phyloP scores from a whole-genome alignment of 2,329 filamentous ascomycete genomes.

The Emydomyces testavorans region DNA sequence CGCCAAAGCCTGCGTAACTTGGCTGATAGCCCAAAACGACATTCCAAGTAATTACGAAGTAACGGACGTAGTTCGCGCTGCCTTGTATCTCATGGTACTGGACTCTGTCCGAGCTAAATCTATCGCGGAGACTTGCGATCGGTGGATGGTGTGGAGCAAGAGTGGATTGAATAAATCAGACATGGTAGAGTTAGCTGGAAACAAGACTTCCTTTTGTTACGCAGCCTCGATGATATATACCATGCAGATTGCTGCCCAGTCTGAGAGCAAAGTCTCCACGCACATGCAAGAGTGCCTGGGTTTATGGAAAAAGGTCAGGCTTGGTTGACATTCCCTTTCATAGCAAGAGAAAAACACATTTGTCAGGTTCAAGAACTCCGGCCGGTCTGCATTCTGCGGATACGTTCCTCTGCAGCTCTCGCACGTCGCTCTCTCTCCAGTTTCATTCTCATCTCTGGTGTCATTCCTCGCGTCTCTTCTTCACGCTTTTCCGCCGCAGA shows the following conservation, averaged over 20 bases:
- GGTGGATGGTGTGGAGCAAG: slow-evolving; percentile 22
- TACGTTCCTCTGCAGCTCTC: slow-evolving; percentile 78
- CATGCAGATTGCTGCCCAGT: slow-evolving; percentile 16
- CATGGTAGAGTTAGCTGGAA: slow-evolving; percentile 18
- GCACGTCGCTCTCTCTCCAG: slow-evolving; percentile 83
- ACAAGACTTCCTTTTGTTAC: slow-evolving; percentile 21
- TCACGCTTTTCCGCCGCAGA: slow-evolving; percentile 69
- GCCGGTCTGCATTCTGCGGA: slow-evolving; percentile 51
- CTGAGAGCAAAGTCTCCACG: slow-evolving; percentile 18
- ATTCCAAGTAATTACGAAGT: slow-evolving; percentile 20
- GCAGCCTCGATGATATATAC: slow-evolving; percentile 21
- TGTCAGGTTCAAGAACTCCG: background rate
- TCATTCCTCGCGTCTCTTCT: slow-evolving; percentile 74
- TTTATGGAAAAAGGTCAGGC: slow-evolving; percentile 23
- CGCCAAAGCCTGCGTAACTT: slow-evolving; percentile 20
- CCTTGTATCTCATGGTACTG: slow-evolving; percentile 23
- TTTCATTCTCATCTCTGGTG: slow-evolving; percentile 71
- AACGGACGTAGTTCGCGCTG: slow-evolving; percentile 19
- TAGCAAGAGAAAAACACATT: background rate
- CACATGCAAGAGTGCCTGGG: slow-evolving; percentile 25
- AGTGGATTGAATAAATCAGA: slow-evolving; percentile 23
- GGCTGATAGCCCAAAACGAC: slow-evolving; percentile 19
- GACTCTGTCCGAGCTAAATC: slow-evolving; percentile 18
- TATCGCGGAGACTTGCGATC: slow-evolving; percentile 21
- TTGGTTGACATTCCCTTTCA: slow-evolving; percentile 18